These are phyloP conservation scores for Cutaneotrichosporon cavernicola DNA, from an alignment of 1,284 basidiomycete species.

Conservation along the genomic window DNA sequence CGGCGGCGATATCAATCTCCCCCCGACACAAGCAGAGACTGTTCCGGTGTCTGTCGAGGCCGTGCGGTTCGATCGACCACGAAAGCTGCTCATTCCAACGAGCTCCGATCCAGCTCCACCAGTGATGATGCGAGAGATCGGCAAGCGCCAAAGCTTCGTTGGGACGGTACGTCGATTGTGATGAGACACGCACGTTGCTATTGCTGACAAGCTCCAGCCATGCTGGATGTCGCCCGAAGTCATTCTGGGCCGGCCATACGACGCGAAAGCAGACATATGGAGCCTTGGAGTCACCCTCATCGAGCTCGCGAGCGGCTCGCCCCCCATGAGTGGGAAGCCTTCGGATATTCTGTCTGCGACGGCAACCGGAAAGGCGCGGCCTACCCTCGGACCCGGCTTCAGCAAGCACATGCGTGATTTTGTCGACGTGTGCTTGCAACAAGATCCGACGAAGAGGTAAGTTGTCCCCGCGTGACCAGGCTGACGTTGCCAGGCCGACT, in stretches of 20 bases:
- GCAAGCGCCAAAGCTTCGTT: slow-evolving; percentile 85
- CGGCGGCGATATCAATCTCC: slow-evolving; percentile 40
- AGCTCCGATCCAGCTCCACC: slow-evolving; percentile 16
- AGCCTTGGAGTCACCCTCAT: slow-evolving; percentile 77
- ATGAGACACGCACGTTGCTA: slow-evolving; percentile 8
- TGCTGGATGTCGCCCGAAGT: slow-evolving; percentile 99
- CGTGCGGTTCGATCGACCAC: slow-evolving; percentile 31
- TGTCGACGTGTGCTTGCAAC: slow-evolving; percentile 74
- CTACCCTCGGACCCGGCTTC: slow-evolving; percentile 42
- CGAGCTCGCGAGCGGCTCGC: slow-evolving; percentile 38
- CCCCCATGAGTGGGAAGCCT: slow-evolving; percentile 25
- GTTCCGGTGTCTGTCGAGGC: slow-evolving; percentile 27
- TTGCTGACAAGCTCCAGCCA: slow-evolving; percentile 55
- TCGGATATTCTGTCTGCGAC: slow-evolving; percentile 18
- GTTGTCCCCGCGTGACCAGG: slow-evolving; percentile 31
- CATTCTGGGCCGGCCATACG: slow-evolving; percentile 78
- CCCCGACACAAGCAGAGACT: slow-evolving; percentile 23
- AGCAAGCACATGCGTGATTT: slow-evolving; percentile 86
- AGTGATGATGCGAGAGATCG: slow-evolving; percentile 20
- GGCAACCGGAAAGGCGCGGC: slow-evolving; percentile 8
- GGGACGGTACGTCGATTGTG: slow-evolving; percentile 61
- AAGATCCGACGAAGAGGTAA: slow-evolving; percentile 71
- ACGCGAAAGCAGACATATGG: slow-evolving; percentile 96
- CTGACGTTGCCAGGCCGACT: slow-evolving; percentile 28
- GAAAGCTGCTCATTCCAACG: slow-evolving; percentile 13